Percentiles rank a stretch among this genome's conserved stretches.
phyloP scores from a whole-genome alignment of 2,329 filamentous ascomycete genomes.

The Fusarium tjaetaba region DNA sequence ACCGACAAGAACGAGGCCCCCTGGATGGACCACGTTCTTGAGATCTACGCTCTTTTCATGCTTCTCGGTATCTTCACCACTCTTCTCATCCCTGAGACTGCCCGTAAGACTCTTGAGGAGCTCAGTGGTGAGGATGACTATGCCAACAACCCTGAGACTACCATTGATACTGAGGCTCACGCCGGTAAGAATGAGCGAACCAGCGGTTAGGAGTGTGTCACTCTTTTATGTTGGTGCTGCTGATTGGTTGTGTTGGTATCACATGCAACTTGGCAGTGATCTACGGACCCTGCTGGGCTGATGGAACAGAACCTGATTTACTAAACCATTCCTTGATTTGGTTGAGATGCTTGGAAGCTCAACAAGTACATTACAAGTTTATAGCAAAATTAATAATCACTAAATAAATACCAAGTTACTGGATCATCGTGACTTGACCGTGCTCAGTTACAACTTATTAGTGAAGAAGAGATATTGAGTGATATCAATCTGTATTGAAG shows the following conservation, averaged over 20 bases:
- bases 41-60: conserved; percentile 83
- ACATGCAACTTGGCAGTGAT: conserved; percentile 8
- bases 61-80: conserved; percentile 75
- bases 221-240: neutral
- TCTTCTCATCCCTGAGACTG: conserved; percentile 77
- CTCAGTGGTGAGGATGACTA: conserved; percentile 55
- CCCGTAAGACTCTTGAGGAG: conserved; percentile 77
- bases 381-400: neutral
- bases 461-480: neutral
- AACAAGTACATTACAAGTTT: neutral
- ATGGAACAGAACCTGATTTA: neutral
- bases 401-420: neutral
- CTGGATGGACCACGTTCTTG: conserved; percentile 81
- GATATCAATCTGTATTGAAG: neutral
- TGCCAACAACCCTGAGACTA: conserved; percentile 16
- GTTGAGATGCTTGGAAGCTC: neutral
- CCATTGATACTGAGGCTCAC: conserved; percentile 21
- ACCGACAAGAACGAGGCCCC: conserved; percentile 56
- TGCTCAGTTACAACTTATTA: too few species aligned
- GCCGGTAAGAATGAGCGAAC: conserved; percentile 26
- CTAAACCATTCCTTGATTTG: conserved; percentile 2
- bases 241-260: conserved; percentile 3
- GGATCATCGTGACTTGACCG: neutral
- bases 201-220: conserved; percentile 24
- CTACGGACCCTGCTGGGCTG: neutral